Evolutionary conservation across 768 basidiomycete genomes (phyloP).

Genomic region (Suillus hirtellus): DNA sequence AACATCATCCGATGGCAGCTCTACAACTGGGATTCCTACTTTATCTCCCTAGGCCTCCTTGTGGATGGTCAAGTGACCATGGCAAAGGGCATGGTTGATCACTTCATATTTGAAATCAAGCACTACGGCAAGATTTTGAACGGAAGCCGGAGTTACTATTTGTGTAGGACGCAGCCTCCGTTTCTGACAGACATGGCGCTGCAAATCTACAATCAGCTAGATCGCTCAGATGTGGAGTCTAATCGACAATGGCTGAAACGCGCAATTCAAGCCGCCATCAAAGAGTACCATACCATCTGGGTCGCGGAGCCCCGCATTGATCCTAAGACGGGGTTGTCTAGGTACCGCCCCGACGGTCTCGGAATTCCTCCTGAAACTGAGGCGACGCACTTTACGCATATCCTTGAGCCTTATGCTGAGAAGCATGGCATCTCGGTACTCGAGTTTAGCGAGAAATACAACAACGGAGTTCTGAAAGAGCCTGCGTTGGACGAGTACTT

Average conservation of each 20-base stretch:
- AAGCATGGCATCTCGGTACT: conserved; percentile 92
- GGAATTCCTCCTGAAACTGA: conserved; percentile 99
- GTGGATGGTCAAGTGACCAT: conserved; percentile 93
- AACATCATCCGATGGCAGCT: conserved; percentile 47
- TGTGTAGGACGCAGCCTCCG: conserved; percentile 94
- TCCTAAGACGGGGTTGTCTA: conserved; percentile 89
- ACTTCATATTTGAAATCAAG: conserved; percentile 98
- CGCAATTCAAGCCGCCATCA: conserved; percentile 96
- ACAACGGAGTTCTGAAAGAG: conserved; percentile 78
- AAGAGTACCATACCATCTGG: conserved; percentile 99
- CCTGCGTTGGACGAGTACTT: conserved; percentile 96
- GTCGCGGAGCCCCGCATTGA: conserved; percentile 93
- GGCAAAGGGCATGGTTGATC: conserved; percentile 98
- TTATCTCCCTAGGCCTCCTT: conserved; percentile 89
- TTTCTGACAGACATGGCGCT: conserved; percentile 99
- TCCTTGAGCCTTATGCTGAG: conserved; percentile 90
- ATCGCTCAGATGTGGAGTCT: conserved; percentile 70
- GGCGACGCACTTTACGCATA: conserved; percentile 96
- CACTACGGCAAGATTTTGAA: conserved; percentile 97
- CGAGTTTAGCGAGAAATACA: conserved; percentile 97
- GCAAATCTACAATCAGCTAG: conserved; percentile 96
- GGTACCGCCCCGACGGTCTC: conserved; percentile 89
- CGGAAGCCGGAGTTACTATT: conserved; percentile 92
- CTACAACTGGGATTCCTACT: conserved; percentile 96
- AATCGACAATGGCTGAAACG: conserved; percentile 93